A percentile compares a stretch with the other conserved stretches of the same genome.
Evolutionary conservation across 306 rosid genomes (phyloP).

Genomic region (cucumber (Cucumis sativus)): Cucumber_9930_V3 NC_026655.2:3656501-3657000

Average conservation of each 20-base stretch:
- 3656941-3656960: conserved; percentile 39
- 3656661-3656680: conserved; percentile 13
- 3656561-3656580: conserved; percentile 49
- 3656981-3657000: conserved; percentile 38
- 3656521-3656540: conserved; percentile 46
- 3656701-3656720: conserved; percentile 81
- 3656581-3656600: conserved; percentile 57
- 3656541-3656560: conserved; percentile 46
- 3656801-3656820: conserved; percentile 57
- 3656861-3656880: conserved; percentile 31
- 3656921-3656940: conserved; percentile 82
- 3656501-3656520: conserved; percentile 32
- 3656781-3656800: conserved; percentile 69
- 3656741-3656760: conserved; percentile 42
- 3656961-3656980: conserved; percentile 44
- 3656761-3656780: conserved; percentile 31
- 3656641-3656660: conserved; percentile 31
- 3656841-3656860: conserved; percentile 34
- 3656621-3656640: conserved; percentile 58
- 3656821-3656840: conserved; percentile 64
- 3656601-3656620: conserved; percentile 54
- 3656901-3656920: conserved; percentile 54
- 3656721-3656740: conserved; percentile 50
- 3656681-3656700: conserved; percentile 35
- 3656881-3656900: conserved; percentile 54